phyloP scores from a whole-genome alignment of 805 yeast genomes.

The Saturnispora dispora region DNA sequence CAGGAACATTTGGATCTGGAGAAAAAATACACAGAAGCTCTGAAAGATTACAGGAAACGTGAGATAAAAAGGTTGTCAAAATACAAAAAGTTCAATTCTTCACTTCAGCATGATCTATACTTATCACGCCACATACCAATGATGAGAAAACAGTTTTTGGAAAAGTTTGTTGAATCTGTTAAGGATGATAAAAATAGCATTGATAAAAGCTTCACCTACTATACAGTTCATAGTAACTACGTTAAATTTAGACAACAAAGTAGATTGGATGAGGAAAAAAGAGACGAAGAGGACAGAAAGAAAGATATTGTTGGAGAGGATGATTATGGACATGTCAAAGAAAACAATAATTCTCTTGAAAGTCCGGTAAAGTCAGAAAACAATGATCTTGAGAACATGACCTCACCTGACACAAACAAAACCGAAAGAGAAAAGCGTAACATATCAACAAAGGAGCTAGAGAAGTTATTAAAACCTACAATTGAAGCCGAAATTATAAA shows the following conservation, averaged over 20 bases:
- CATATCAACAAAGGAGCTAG: background rate
- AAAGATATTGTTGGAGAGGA: conserved; percentile 18
- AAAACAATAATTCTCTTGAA: background rate
- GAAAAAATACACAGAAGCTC: conserved; percentile 9
- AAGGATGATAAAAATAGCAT: conserved; percentile 23
- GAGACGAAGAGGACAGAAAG: conserved; percentile 28
- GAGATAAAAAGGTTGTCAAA: conserved; percentile 26
- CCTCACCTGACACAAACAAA: background rate
- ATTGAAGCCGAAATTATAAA: conserved; percentile 40
- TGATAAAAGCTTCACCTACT: conserved; percentile 29
- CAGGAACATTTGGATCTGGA: conserved; percentile 17
- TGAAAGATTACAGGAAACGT: conserved; percentile 16
- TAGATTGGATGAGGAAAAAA: conserved; percentile 30
- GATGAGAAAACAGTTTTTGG: conserved; percentile 20
- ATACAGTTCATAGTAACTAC: conserved; percentile 36
- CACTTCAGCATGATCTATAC: conserved; percentile 24
- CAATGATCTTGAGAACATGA: background rate
- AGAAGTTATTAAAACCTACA: conserved; percentile 14
- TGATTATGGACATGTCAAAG: conserved; percentile 9
- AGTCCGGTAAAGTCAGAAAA: background rate
- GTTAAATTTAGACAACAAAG: conserved; percentile 30
- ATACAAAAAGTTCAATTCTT: conserved; percentile 27
- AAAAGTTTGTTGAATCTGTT: conserved; percentile 23
- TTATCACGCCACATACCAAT: conserved; percentile 13
- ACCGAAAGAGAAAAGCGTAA: background rate